Evolutionary conservation across 1,284 basidiomycete species (phyloP).

Genomic region (Cryptococcus jaspeensis): DNA sequence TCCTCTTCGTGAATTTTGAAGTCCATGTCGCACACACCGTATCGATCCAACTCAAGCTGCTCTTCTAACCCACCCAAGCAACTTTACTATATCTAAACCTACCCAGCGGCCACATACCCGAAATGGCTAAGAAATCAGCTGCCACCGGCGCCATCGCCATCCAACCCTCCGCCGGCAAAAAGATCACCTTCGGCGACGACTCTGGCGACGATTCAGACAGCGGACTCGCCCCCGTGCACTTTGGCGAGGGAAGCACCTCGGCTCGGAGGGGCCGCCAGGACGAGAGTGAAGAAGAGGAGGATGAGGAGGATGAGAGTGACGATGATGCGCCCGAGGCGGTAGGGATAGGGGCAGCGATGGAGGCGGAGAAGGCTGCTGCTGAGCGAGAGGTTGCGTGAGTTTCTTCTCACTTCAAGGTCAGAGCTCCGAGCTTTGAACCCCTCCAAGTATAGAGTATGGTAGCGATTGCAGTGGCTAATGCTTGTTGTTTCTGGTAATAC

Average conservation of each 20-base stretch:
- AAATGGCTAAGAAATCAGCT: constrained; percentile 18
- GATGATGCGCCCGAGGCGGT: constrained; percentile 45
- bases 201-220: constrained; percentile 2
- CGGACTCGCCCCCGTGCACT: neutral
- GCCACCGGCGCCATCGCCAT: constrained; percentile 13
- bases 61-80: too few relatives aligned
- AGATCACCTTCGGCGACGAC: constrained; percentile 31
- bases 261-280: neutral
- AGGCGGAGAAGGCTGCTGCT: constrained; percentile 10
- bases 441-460: too few relatives aligned
- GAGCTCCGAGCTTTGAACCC: too few relatives aligned
- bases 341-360: constrained; percentile 20
- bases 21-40: too few relatives aligned
- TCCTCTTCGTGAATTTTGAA: too few relatives aligned
- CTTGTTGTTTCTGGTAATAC: too few relatives aligned
- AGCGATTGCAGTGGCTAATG: too few relatives aligned
- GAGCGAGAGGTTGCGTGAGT: constrained; percentile 24
- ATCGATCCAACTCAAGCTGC: too few relatives aligned
- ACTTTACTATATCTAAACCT: too few relatives aligned
- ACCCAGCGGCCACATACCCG: neutral
- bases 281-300: constrained; percentile 13
- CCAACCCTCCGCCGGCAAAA: constrained; percentile 26
- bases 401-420: too few relatives aligned
- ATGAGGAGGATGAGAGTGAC: constrained; percentile 22
- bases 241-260: neutral